Conservation (phyloP, 31 red algal genomes). For the Odonthalia washingtoniensis region DNA sequence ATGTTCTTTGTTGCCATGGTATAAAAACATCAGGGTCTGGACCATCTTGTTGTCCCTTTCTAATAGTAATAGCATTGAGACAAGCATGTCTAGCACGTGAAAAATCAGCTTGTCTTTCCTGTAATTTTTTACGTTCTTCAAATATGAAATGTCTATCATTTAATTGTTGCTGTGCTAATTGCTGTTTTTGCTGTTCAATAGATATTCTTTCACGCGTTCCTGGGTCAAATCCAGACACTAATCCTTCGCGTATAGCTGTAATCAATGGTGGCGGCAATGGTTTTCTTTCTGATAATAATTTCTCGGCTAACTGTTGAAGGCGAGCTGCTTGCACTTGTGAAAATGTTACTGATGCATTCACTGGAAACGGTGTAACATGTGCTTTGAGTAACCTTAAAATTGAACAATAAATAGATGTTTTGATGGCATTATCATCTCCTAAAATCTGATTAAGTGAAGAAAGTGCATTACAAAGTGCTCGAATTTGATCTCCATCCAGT, state of each 20-base stretch:
- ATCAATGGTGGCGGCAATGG: constrained; percentile 61
- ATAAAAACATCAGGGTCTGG: constrained; percentile 53
- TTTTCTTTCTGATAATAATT: constrained; percentile 53
- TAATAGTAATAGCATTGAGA: constrained; percentile 1
- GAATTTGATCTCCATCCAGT: constrained; percentile 68
- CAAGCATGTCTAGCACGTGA: constrained; percentile 26
- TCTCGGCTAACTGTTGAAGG: constrained; percentile 69
- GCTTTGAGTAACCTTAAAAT: constrained; percentile 81
- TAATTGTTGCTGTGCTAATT: constrained; percentile 43
- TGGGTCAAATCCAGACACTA: constrained; percentile 74
- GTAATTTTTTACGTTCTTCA: constrained; percentile 40
- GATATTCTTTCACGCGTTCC: constrained; percentile 50
- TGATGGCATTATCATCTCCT: constrained; percentile 47
- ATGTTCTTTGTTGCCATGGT: constrained; percentile 58
- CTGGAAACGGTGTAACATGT: constrained; percentile 61
- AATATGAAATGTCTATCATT: constrained; percentile 49
- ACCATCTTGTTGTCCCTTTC: constrained; percentile 13
- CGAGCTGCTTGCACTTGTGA: constrained; percentile 81
- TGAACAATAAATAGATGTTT: constrained; percentile 56
- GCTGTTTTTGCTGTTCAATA: constrained; percentile 45
- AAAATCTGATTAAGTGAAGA: constrained; percentile 34
- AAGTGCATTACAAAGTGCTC: constrained; percentile 56
- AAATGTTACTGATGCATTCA: constrained; percentile 65
- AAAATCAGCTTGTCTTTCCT: constrained; percentile 60
- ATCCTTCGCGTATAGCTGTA: constrained; percentile 63